Evolutionary conservation across 1,284 basidiomycete species (phyloP), one percentile per base, ranked within the genome.

Genomic region (Cerrena zonata): DNA sequence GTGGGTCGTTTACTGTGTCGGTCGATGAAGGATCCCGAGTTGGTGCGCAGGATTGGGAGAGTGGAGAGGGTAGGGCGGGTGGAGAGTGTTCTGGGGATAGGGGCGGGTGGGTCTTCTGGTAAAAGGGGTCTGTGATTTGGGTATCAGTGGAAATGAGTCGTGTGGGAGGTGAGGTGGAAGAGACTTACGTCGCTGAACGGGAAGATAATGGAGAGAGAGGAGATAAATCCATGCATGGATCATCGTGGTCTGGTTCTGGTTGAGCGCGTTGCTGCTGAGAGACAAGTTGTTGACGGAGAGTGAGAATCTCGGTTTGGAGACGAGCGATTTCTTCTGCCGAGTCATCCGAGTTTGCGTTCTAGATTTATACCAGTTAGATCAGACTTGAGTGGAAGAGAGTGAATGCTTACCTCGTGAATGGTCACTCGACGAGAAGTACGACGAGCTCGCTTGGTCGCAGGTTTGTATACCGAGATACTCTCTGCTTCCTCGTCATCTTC

Each of bases 1-100:
- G 76, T 78, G 5, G 76, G 76, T 21, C 67, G 74, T 56, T 73
- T 75, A 63, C 73, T 77, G 19, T 75, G 47, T 30, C 68, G 59
- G 36, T 73, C 68, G 48, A 78, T 77, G 44, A 69, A 60, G 3
- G 78, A 75, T 4, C 77, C 76, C 10, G 76, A 77, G 47, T 69
- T 64, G 3, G 76, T 77, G 34, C 74, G 71, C 7, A 58, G 67
- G 26, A 74, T 56, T 15, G 30, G 30, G 30, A 34, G 30, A 15
- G 58, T 58, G 27, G 54, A 44, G 27, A 52, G 48, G 1, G 44
- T 39, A 46, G 48, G 25, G 55, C 50, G 26, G 12, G 37, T 42
- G 22, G 54, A n/a, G 11, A 40, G 1, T 22, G 38, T 23, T 7
- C 10, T 5, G 21, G 36, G 13, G 19, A 45, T 30, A 34, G 50